Conservation (phyloP, 2,329 filamentous ascomycete species). For the Rutstroemia sydowiana region DNA sequence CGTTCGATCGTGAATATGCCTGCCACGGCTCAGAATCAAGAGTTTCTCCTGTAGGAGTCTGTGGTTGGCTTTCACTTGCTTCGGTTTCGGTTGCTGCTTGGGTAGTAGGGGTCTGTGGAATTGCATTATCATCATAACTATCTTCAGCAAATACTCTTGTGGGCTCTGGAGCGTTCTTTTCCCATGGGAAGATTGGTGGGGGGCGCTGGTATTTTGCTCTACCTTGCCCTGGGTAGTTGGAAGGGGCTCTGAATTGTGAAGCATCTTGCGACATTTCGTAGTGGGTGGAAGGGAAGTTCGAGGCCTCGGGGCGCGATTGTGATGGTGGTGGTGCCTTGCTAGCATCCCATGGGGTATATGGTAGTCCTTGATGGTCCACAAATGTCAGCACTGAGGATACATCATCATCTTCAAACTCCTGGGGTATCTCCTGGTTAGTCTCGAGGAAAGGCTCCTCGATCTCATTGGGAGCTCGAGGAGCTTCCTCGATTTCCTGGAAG, state of each 20-base stretch:
- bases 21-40: conserved; percentile 58
- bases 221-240: conserved; percentile 66
- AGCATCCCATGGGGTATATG: conserved; percentile 35
- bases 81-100: conserved; percentile 34
- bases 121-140: conserved; percentile 22
- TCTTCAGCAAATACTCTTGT: conserved; percentile 61
- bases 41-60: conserved; percentile 43
- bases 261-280: conserved; percentile 80
- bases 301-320: conserved; percentile 74
- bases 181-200: conserved; percentile 85
- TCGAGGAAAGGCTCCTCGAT: conserved; percentile 17
- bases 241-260: conserved; percentile 72
- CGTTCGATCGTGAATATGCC: conserved; percentile 69
- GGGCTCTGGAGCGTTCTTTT: conserved; percentile 55
- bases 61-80: conserved; percentile 32
- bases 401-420: conserved; percentile 27
- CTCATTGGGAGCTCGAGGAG: conserved; percentile 17
- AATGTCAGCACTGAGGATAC: conserved; percentile 22
- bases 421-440: conserved; percentile 16
- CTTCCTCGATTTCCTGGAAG: neutral
- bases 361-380: conserved; percentile 15
- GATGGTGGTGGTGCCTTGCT: conserved; percentile 48
- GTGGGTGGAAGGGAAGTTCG: conserved; percentile 68
- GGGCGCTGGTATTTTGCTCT: conserved; percentile 52
- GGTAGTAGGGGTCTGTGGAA: conserved; percentile 17